These are phyloP conservation scores for Barnettozyma siamensis DNA, from an alignment of 805 yeast genomes.

Conservation along the genomic window DNA sequence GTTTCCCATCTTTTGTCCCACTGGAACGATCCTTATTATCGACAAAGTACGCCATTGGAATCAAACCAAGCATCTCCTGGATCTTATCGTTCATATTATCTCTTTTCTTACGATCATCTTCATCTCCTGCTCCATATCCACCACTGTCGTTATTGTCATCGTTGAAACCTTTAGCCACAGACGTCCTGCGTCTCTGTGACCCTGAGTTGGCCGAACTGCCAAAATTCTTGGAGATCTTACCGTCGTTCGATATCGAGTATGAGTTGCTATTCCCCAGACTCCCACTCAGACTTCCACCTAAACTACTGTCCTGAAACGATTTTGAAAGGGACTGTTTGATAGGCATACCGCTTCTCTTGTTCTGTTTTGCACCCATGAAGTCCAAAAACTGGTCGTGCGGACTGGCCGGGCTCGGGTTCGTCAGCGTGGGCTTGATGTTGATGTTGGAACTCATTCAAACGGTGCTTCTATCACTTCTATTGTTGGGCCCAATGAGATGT, in stretches of 20 bases:
- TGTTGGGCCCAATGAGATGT: no score
- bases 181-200: constrained; percentile 14
- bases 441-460: neutral
- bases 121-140: constrained; percentile 16
- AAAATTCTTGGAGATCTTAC: constrained; percentile 17
- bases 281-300: neutral
- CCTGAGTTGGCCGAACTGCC: neutral
- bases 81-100: constrained; percentile 56
- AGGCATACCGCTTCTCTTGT: constrained; percentile 16
- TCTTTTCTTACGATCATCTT: constrained; percentile 41
- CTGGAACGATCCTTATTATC: constrained; percentile 39
- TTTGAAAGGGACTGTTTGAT: constrained; percentile 23
- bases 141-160: constrained; percentile 15
- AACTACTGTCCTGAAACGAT: constrained; percentile 18
- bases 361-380: constrained; percentile 9
- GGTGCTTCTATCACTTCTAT: no score
- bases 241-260: constrained; percentile 14
- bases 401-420: neutral
- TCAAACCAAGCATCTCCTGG: constrained; percentile 41
- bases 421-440: constrained; percentile 4
- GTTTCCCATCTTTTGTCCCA: constrained; percentile 80
- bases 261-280: neutral
- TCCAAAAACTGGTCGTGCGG: constrained; percentile 10
- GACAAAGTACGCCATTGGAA: constrained; percentile 41
- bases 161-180: constrained; percentile 6